These are phyloP conservation scores for Coemansia sp. DNA, from an alignment of 192 early-diverging fungal genomes.

Conservation along the genomic window DNA sequence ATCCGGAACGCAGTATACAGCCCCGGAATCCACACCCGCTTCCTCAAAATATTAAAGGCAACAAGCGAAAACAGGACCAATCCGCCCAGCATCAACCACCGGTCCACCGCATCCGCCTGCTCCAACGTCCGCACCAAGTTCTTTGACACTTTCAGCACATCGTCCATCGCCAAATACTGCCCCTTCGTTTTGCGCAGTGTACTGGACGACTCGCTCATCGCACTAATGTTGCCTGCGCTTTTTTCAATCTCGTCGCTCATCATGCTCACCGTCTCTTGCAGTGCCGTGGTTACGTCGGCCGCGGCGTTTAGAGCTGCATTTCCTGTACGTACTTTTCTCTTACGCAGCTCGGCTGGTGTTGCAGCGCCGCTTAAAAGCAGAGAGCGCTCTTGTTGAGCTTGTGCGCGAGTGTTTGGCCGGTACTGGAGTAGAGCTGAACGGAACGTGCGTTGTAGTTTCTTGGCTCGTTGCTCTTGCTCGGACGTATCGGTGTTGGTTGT, in stretches of 20 bases:
- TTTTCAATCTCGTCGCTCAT: constrained; percentile 55
- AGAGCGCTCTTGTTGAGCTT: constrained; percentile 33
- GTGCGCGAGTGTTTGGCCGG: constrained; percentile 15
- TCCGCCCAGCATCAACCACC: constrained; percentile 49
- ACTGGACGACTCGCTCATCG: constrained; percentile 41
- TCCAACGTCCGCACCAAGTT: constrained; percentile 38
- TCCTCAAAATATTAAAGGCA: constrained; percentile 47
- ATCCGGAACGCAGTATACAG: constrained; percentile 26
- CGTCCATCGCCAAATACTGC: constrained; percentile 36
- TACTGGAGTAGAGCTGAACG: constrained; percentile 35
- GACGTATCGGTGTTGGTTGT: constrained; percentile 2
- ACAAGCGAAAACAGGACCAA: constrained; percentile 44
- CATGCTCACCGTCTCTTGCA: constrained; percentile 53
- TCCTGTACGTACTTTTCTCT: constrained; percentile 35
- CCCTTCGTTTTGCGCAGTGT: constrained; percentile 26
- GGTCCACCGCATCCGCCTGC: constrained; percentile 44
- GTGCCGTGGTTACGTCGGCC: constrained; percentile 43
- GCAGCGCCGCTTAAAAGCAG: constrained; percentile 40
- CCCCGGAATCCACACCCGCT: constrained; percentile 52
- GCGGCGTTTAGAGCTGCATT: constrained; percentile 36
- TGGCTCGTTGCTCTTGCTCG: constrained; percentile 1
- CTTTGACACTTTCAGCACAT: constrained; percentile 36
- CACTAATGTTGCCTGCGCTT: constrained; percentile 38
- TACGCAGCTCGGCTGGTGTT: constrained; percentile 46
- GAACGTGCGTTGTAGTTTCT: constrained; percentile 25